Percentiles rank a stretch among this genome's conserved stretches.
phyloP scores from a whole-genome alignment of 2,329 filamentous ascomycete genomes.

The Fusarium pilosicola region DNA sequence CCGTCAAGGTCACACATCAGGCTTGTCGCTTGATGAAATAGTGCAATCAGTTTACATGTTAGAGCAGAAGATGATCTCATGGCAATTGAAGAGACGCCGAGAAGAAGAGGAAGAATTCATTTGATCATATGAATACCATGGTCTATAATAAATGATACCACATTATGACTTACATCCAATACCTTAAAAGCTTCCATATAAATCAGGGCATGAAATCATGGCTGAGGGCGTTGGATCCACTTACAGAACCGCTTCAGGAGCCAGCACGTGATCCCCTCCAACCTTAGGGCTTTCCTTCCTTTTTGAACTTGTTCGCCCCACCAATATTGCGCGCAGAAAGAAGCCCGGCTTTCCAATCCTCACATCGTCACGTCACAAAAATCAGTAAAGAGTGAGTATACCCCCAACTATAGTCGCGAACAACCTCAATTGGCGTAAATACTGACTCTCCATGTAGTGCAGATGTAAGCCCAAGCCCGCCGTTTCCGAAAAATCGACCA shows the following conservation, averaged over 20 bases:
- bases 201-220: conserved; percentile 25
- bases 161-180: not conserved
- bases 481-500: conserved; percentile 38
- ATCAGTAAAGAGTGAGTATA: conserved; percentile 68
- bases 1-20: conserved; percentile 45
- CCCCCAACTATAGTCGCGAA: conserved; percentile 22
- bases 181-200: not conserved
- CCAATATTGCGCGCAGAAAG: conserved; percentile 56
- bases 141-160: not conserved
- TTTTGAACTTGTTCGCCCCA: conserved; percentile 51
- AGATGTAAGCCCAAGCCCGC: conserved; percentile 76
- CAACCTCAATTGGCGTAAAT: conserved; percentile 21
- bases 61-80: conserved; percentile 49
- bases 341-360: conserved; percentile 48
- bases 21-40: conserved; percentile 48
- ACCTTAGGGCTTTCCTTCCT: conserved; percentile 51
- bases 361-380: conserved; percentile 61
- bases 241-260: not conserved
- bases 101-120: not conserved
- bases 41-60: conserved; percentile 53
- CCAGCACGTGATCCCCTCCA: conserved; percentile 44
- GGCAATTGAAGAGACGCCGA: conserved; percentile 43
- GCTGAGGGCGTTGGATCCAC: conserved; percentile 5
- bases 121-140: not conserved
- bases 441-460: conserved; percentile 67